Evolutionary conservation across 495 filamentous ascomycete genomes (phyloP), one percentile per base, ranked within the genome.

Genomic region (Podospora pseudopauciseta): DNA sequence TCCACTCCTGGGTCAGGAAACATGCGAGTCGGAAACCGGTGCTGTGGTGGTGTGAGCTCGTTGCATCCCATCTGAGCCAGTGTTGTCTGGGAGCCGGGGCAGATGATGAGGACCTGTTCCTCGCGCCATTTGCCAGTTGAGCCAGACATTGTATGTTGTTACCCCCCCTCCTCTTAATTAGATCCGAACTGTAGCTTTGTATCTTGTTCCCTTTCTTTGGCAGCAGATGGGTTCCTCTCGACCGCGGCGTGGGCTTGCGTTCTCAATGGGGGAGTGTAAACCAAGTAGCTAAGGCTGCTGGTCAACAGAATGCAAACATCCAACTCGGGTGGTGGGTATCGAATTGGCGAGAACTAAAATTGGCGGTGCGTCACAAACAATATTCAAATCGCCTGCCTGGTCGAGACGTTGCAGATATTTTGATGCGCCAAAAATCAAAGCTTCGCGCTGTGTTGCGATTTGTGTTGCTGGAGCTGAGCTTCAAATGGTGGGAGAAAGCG

Each of bases 21-120:
- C 93, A 99, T 96, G 81, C 95, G 90, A 72, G 94, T 96, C 19
- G 89, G 87, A 71, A 97, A 86, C 70, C 92, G 90, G 75, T 90
- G 82, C 60, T 87, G 85, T 26, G 95, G 91, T 5, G 93, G 94
- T 11, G 92, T 94, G 75, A 97, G 93, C 80, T 99, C 95, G 65
- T 90, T 90, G 54, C 96, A 89, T 60, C 95, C 95, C 20, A 97
- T 85, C 83, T 97, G 95, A 70, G 94, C 96, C 77, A 97, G 87
- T 69, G 93, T 97, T 66, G 90, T 93, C 78, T 92, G 90, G 75
- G 93, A 97, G 73, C 95, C 95, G 55, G 96, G 95, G 78, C 91
- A 92, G 82, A 99, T 94, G 79, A 99, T 87, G 67, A 85, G 80
- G 62, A 85, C 70, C 74, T 84, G 82, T 59, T 86, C 85, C 73